Percentiles rank a stretch among this genome's conserved stretches.
Conservation (phyloP, 305 asterid genomes). For the Fraxinus paxiana region DNA sequence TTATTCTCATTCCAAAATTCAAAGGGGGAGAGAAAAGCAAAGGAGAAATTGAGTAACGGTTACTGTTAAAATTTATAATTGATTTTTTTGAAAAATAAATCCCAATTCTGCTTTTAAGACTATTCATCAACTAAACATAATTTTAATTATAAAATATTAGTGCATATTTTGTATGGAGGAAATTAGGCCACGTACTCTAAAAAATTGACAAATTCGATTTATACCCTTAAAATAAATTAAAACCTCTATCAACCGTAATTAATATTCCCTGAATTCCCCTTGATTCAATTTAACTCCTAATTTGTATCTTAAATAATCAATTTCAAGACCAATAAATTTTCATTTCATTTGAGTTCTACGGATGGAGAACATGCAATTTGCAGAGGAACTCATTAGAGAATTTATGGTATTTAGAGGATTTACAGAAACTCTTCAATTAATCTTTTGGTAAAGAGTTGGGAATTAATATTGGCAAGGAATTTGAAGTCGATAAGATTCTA, state of each 20-base stretch:
- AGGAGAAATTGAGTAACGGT: too few species aligned
- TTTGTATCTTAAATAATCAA: background rate
- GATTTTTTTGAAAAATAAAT: too few species aligned
- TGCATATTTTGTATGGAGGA: too few species aligned
- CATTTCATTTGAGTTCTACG: background rate
- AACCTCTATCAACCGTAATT: too few species aligned
- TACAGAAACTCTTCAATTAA: slow-evolving; percentile 63
- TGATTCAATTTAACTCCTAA: background rate
- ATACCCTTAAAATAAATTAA: too few species aligned
- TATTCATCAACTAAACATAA: too few species aligned
- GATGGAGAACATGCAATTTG: slow-evolving; percentile 80
- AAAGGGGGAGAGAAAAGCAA: background rate
- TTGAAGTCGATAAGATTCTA: slow-evolving; percentile 71
- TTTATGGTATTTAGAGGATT: slow-evolving; percentile 84
- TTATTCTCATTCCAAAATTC: background rate
- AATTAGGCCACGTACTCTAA: too few species aligned
- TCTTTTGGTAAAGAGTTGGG: slow-evolving; percentile 71
- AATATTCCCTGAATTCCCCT: too few species aligned
- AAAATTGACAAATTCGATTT: too few species aligned
- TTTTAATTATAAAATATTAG: too few species aligned
- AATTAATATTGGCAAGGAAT: slow-evolving; percentile 75
- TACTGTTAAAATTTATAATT: too few species aligned
- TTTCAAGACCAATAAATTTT: background rate
- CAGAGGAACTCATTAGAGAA: slow-evolving; percentile 81
- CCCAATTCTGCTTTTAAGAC: too few species aligned